These are phyloP conservation scores for Linnemannia schmuckeri DNA, from an alignment of 192 early-diverging fungal species.

Conservation along the genomic window DNA sequence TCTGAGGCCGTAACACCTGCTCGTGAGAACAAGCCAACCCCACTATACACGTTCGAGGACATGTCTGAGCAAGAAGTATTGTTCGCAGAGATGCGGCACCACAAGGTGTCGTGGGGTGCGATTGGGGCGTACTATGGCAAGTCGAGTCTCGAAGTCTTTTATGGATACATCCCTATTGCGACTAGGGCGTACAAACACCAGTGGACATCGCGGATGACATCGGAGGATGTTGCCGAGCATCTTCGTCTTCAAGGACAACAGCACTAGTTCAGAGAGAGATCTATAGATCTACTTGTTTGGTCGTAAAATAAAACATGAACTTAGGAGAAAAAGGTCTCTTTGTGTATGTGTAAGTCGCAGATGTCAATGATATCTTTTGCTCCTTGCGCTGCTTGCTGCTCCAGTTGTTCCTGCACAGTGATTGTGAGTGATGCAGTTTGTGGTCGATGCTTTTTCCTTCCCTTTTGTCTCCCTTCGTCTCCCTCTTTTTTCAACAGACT, in stretches of 20 bases:
- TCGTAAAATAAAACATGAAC: no score
- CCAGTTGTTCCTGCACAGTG: no score
- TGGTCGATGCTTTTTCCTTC: no score
- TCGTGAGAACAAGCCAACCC: background rate
- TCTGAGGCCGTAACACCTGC: background rate
- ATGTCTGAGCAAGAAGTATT: slow-evolving; percentile 21
- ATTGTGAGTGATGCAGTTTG: no score
- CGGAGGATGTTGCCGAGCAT: slow-evolving; percentile 22
- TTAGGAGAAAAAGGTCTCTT: no score
- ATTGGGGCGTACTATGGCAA: slow-evolving; percentile 9
- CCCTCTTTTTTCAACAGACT: no score
- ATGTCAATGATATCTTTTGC: no score
- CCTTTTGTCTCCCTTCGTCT: no score
- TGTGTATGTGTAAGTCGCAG: no score
- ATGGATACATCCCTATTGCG: slow-evolving; percentile 10
- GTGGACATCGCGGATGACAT: slow-evolving; percentile 35
- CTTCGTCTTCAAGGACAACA: background rate
- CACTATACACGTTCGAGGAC: slow-evolving; percentile 18
- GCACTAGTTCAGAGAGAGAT: no score
- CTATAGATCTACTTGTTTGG: no score
- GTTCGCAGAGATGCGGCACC: slow-evolving; percentile 33
- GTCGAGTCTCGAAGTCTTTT: slow-evolving; percentile 7
- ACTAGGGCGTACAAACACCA: slow-evolving; percentile 12
- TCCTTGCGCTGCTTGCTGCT: no score
- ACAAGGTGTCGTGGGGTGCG: background rate